phyloP scores from a whole-genome alignment of 2,329 filamentous ascomycete genomes.

The Trichoderma semiorbis region DNA sequence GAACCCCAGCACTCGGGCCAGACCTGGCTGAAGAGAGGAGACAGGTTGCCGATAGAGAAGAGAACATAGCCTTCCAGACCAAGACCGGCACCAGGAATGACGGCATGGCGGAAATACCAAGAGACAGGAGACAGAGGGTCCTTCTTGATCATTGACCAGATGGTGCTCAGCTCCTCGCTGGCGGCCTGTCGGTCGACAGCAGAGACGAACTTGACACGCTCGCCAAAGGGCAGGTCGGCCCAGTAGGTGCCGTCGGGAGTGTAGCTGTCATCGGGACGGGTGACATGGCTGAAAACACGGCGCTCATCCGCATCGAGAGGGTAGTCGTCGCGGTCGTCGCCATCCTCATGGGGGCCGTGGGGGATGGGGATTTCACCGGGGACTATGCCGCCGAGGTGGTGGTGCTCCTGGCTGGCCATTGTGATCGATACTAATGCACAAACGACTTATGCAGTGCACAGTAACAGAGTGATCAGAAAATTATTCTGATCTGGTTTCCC shows the following conservation, averaged over 20 bases:
- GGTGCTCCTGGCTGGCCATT: conserved; percentile 6
- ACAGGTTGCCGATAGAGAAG: conserved; percentile 93
- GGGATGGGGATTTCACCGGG: conserved; percentile 54
- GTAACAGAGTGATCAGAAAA: background rate
- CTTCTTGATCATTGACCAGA: conserved; percentile 78
- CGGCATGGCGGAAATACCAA: conserved; percentile 87
- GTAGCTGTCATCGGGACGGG: conserved; percentile 86
- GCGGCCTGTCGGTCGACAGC: conserved; percentile 70
- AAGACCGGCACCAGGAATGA: conserved; percentile 87
- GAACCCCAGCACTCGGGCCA: conserved; percentile 75
- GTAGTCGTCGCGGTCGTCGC: conserved; percentile 48
- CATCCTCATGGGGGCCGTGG: conserved; percentile 46
- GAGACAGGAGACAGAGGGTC: conserved; percentile 80
- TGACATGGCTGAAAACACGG: conserved; percentile 70
- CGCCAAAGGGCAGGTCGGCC: conserved; percentile 73
- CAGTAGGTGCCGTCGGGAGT: conserved; percentile 82
- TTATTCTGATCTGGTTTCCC: background rate
- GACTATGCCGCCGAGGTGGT: conserved; percentile 27
- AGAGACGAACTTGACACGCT: conserved; percentile 73
- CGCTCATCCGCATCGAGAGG: conserved; percentile 46
- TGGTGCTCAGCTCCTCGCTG: conserved; percentile 59
- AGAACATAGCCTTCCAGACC: conserved; percentile 93
- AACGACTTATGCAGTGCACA: conserved; percentile 1
- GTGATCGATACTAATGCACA: background rate
- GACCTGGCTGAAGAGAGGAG: conserved; percentile 71